Percentiles rank a stretch among this genome's conserved stretches.
Conservation (phyloP, 1,284 basidiomycete genomes). For the Malassezia nana region DNA sequence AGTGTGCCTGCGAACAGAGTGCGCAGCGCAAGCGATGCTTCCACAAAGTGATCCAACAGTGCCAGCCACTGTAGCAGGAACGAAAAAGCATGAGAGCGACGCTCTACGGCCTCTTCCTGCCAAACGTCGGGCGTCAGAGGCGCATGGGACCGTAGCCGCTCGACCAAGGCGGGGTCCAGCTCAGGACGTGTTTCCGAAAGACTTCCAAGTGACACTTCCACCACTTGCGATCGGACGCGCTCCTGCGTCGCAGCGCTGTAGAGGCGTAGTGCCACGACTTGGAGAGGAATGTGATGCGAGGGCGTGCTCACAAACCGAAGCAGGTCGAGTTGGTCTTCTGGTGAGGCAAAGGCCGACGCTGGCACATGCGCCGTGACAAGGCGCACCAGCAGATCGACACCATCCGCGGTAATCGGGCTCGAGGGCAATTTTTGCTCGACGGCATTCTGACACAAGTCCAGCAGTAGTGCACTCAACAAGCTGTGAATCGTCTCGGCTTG, state of each 20-base stretch:
- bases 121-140: neutral
- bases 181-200: neutral
- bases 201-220: constrained; percentile 24
- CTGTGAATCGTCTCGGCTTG: constrained; percentile 47
- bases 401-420: neutral
- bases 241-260: constrained; percentile 22
- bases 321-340: constrained; percentile 16
- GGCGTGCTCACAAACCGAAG: constrained; percentile 21
- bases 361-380: constrained; percentile 25
- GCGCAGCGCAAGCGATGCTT: constrained; percentile 74
- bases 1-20: constrained; percentile 75
- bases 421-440: neutral
- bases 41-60: constrained; percentile 71
- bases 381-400: constrained; percentile 24
- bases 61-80: constrained; percentile 82
- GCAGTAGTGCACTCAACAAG: constrained; percentile 50
- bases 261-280: constrained; percentile 26
- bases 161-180: constrained; percentile 1
- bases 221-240: constrained; percentile 33
- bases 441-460: constrained; percentile 53
- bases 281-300: constrained; percentile 24
- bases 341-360: constrained; percentile 18
- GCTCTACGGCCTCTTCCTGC: neutral
- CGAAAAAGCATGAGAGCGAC: constrained; percentile 23
- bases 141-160: neutral